phyloP scores from a whole-genome alignment of 495 filamentous ascomycete species.

The Patellaria atrata region DNA sequence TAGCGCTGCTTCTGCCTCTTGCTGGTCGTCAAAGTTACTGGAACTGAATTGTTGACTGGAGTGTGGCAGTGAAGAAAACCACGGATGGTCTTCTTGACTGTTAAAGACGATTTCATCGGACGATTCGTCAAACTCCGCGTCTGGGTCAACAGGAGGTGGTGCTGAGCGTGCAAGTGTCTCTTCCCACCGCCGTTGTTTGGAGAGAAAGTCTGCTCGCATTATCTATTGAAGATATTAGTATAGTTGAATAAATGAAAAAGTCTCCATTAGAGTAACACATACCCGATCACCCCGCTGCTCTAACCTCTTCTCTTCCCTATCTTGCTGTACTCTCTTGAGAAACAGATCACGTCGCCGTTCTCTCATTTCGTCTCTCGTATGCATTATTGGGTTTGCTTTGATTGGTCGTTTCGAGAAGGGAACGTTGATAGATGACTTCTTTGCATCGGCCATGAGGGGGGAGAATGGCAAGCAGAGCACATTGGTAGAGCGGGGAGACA shows the following conservation, averaged over 20 bases:
- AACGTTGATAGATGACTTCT: slow-evolving; percentile 6
- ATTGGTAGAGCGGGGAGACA: slow-evolving; percentile 27
- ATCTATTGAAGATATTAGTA: slow-evolving; percentile 23
- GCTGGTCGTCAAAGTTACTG: slow-evolving; percentile 25
- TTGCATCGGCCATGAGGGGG: slow-evolving; percentile 6
- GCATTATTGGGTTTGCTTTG: slow-evolving; percentile 23
- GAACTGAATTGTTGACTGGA: slow-evolving; percentile 20
- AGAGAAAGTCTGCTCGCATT: slow-evolving; percentile 33
- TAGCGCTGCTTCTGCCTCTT: slow-evolving; percentile 32
- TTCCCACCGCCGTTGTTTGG: slow-evolving; percentile 33
- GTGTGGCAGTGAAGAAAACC: not conserved
- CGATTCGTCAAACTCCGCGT: too few species aligned
- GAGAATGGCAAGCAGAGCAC: slow-evolving; percentile 12
- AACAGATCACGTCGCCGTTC: slow-evolving; percentile 51
- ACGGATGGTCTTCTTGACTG: slow-evolving; percentile 27
- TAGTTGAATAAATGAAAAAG: not conserved
- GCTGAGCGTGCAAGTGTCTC: slow-evolving; percentile 28
- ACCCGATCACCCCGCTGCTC: slow-evolving; percentile 64
- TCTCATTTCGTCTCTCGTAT: slow-evolving; percentile 30
- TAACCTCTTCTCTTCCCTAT: slow-evolving; percentile 51
- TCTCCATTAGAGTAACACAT: slow-evolving; percentile 14
- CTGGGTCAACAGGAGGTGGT: slow-evolving; percentile 18
- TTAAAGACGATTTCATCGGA: too few species aligned
- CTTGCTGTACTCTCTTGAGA: slow-evolving; percentile 59
- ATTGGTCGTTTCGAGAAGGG: slow-evolving; percentile 23